Evolutionary conservation across 371 early-diverging fungal genomes (phyloP), one percentile per base, ranked within the genome.

Genomic region (Mortierella sp.): DNA sequence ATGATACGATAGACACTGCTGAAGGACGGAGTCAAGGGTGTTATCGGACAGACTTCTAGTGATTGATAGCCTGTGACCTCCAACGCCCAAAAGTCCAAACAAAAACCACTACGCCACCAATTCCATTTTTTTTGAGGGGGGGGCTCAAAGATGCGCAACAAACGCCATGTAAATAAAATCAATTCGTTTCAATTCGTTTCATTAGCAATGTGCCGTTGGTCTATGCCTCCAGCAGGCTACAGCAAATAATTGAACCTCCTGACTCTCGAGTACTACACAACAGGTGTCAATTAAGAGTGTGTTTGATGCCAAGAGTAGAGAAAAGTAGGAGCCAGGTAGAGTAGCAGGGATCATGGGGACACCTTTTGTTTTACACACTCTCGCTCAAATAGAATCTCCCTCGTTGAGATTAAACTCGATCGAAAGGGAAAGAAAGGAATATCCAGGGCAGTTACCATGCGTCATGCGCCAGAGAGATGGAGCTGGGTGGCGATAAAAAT

Each of bases 131-230:
- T n/a, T n/a, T n/a, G n/a, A n/a, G n/a, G n/a, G n/a, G n/a, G n/a
- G 61, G 61, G 61, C 61, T 61, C 61, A 37, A 58, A 61, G 37
- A n/a, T 37, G 61, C 37, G 61, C 37, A 31, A 61, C 61, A 34
- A 8, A 9, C 22, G 22, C 7, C 48, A 48, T n/a, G n/a, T n/a
- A n/a, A n/a, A n/a, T n/a, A n/a, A n/a, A n/a, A n/a, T n/a, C n/a
- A n/a, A n/a, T n/a, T n/a, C n/a, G n/a, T n/a, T n/a, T n/a, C n/a
- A n/a, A n/a, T n/a, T n/a, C n/a, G n/a, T n/a, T n/a, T n/a, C n/a
- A n/a, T n/a, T n/a, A n/a, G n/a, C n/a, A n/a, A n/a, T n/a, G n/a
- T n/a, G n/a, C n/a, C n/a, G n/a, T n/a, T n/a, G n/a, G n/a, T n/a
- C n/a, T n/a, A n/a, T n/a, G n/a, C n/a, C n/a, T n/a, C n/a, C n/a